Conservation (phyloP, 257 asterid genomes). For the Solanum clarkiae region DNA sequence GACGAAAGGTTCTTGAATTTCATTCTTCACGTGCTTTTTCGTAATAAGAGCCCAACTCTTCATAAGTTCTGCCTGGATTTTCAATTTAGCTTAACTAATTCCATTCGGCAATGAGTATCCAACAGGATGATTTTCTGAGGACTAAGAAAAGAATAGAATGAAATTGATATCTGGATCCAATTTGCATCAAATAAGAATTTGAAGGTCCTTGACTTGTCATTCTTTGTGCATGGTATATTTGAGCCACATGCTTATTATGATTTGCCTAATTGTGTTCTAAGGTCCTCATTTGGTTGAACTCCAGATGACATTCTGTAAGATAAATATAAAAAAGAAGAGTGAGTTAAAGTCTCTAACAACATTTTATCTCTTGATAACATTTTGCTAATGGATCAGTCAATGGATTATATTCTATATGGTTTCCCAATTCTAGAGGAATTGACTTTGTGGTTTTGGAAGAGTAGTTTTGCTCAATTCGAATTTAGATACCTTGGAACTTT, state of each 20-base stretch:
- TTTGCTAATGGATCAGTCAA: not conserved
- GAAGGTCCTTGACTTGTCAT: slow-evolving; percentile 18
- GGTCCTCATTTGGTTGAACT: slow-evolving; percentile 8
- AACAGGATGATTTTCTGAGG: not conserved
- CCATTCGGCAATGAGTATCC: not conserved
- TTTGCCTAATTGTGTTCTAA: slow-evolving; percentile 12
- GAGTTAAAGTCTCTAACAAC: not conserved
- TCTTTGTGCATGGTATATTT: not conserved
- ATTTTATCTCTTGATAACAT: not conserved
- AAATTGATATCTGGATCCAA: slow-evolving; percentile 7
- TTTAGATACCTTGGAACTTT: slow-evolving; percentile 6
- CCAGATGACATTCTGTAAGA: slow-evolving; percentile 6
- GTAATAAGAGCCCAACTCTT: not conserved
- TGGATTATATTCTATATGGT: slow-evolving; percentile 4
- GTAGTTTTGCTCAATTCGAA: not conserved
- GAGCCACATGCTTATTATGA: not conserved
- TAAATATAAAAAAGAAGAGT: not conserved
- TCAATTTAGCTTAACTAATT: not conserved
- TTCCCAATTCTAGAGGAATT: slow-evolving; percentile 18
- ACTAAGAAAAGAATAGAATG: not conserved
- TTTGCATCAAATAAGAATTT: slow-evolving; percentile 14
- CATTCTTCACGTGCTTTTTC: slow-evolving; percentile 5
- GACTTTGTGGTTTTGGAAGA: not conserved
- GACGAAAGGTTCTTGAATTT: not conserved
- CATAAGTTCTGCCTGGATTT: slow-evolving; percentile 8